Evolutionary conservation across 768 basidiomycete species (phyloP).

Genomic region (Solioccasus polychromus): DNA sequence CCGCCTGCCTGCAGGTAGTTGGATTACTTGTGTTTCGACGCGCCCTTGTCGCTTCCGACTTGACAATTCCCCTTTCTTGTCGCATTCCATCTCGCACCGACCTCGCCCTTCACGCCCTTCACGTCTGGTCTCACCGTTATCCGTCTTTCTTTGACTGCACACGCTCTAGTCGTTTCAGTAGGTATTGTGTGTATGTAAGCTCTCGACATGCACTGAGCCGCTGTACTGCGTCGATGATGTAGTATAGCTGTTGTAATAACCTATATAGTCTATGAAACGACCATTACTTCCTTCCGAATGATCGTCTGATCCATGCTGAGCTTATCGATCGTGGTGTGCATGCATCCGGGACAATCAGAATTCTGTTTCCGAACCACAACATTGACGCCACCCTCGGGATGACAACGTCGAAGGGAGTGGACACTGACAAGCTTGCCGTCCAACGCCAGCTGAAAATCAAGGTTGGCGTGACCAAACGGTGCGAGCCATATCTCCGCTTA

Average conservation of each 20-base stretch:
- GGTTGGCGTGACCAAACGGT: slow-evolving; percentile 65
- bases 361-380: slow-evolving; percentile 12
- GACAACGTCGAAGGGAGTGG: slow-evolving; percentile 10
- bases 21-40: slow-evolving; percentile 25
- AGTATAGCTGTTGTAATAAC: slow-evolving; percentile 25
- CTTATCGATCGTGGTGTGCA: slow-evolving; percentile 7
- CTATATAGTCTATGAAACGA: slow-evolving; percentile 29
- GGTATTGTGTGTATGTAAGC: slow-evolving; percentile 31
- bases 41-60: slow-evolving; percentile 24
- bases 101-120: slow-evolving; percentile 13
- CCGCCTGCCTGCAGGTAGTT: slow-evolving; percentile 28
- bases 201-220: slow-evolving; percentile 27
- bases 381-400: slow-evolving; percentile 9
- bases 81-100: slow-evolving; percentile 16
- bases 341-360: neutral
- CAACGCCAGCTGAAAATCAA: slow-evolving; percentile 78
- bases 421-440: slow-evolving; percentile 33
- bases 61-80: too few species aligned
- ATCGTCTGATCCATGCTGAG: neutral
- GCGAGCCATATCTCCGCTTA: slow-evolving; percentile 21
- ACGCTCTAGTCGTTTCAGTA: slow-evolving; percentile 28
- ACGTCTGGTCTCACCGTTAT: slow-evolving; percentile 20
- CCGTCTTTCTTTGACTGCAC: slow-evolving; percentile 21
- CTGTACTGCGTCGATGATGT: slow-evolving; percentile 32
- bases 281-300: slow-evolving; percentile 9